Evolutionary conservation across 345 rosid genomes (phyloP), one percentile per base, ranked within the genome.

Genomic region (Mallotus nudiflorus): DNA sequence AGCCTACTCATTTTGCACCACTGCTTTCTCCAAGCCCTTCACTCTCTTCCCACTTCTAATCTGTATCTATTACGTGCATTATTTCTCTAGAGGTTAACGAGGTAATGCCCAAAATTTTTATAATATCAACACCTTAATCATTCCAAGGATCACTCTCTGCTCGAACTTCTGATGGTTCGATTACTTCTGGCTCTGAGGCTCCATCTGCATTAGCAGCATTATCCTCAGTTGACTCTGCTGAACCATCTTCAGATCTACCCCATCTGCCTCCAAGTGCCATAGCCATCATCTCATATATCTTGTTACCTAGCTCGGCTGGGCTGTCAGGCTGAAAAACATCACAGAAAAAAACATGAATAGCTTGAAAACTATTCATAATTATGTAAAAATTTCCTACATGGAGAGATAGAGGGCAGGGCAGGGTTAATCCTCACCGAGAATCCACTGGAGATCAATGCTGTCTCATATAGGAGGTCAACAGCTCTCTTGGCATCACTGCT

Each of bases 221-320:
- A 39, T 66, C 83, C 53, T 75, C 83, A 6, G 35, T 49, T 22
- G 64, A 70, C 68, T 56, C 72, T 13, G 29, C 77, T 37, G 63
- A 83, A 14, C 64, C 88, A 7, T 76, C 87, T 51, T 90, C 96
- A 12, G 81, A 80, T 75, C 96, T 82, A 25, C 97, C 99, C 99
- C 99, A 96, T 87, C 97, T 88, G 58, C 98, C 98, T 48, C 98
- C 98, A 15, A 96, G 88, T 19, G 99, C 99, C 90, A 96, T 85
- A 1, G 94, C 91, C 96, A 96, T 96, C 95, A 96, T 92, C 81
- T 96, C 97, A 14, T 96, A 92, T 63, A 96, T 92, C 85, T 92
- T 96, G 86, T 83, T 89, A 49, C 99, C 99, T 64, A 96, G 69
- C 73, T 92, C 96, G 0, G 97, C 92, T 14, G 98, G 99, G 77